Conservation (phyloP, 257 asterid genomes). For the Parsonsia alboflavescens region DNA sequence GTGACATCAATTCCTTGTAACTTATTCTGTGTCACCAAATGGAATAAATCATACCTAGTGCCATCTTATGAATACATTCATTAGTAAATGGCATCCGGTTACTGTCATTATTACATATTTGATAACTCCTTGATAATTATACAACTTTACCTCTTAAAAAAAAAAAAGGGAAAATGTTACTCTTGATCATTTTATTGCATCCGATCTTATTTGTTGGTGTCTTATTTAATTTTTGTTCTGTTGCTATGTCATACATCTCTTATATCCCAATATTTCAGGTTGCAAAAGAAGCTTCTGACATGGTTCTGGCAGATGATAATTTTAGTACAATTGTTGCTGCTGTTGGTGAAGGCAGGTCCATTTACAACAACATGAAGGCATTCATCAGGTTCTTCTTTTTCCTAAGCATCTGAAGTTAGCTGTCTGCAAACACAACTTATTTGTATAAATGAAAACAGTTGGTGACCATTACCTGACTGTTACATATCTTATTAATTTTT, state of each 20-base stretch:
- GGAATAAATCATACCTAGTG: background rate
- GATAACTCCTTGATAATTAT: background rate
- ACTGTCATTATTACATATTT: background rate
- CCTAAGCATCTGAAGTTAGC: slow-evolving; percentile 11
- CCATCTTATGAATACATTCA: background rate
- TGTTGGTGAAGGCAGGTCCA: slow-evolving; percentile 95
- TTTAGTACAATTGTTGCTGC: slow-evolving; percentile 95
- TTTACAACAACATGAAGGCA: slow-evolving; percentile 90
- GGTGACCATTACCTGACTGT: background rate
- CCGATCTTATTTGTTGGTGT: background rate
- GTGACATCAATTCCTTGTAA: background rate
- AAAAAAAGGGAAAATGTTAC: background rate
- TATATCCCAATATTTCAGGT: slow-evolving; percentile 42
- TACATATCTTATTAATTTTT: background rate
- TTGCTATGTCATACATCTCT: background rate
- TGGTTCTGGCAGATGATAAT: slow-evolving; percentile 98
- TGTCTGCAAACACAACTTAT: background rate
- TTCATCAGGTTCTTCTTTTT: slow-evolving; percentile 68
- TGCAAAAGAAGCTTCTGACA: slow-evolving; percentile 98
- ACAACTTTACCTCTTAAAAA: background rate
- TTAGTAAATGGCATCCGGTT: background rate
- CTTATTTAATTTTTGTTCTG: too few relatives aligned
- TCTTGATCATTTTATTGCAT: background rate
- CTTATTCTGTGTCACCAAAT: background rate
- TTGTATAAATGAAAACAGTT: background rate